Evolutionary conservation across 2,329 filamentous ascomycete genomes (phyloP), one percentile per base, ranked within the genome.

Genomic region (Cercospora sp.): DNA sequence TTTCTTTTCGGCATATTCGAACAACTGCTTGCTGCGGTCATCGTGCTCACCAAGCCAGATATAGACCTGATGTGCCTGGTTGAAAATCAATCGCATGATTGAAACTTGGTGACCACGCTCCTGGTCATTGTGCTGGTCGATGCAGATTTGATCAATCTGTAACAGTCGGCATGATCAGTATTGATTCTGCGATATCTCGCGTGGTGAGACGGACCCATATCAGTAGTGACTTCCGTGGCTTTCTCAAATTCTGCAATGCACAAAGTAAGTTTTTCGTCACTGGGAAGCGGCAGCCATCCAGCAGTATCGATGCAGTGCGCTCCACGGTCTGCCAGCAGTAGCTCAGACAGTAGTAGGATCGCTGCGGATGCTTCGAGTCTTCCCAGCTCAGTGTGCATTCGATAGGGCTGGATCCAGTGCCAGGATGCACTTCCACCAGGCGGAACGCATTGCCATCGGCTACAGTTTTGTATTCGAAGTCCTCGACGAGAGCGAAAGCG

Each of bases 11-110:
- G 75, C 75, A 67, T 73, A 75, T 16, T 72, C 70, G 61, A 71
- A 75, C 2, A 76, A 72, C 67, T 73, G 72, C 51, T 72, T 66
- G 18, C 69, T 74, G n/a, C 72, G 68, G n/a, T 69, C 64, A 42
- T 73, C 74, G 13, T 67, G 69, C n/a, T 76, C 73, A 5, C 75
- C 75, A 5, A 77, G 71, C 73, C 75, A 77, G n/a, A 73, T 68
- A 8, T 73, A 70, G 26, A 75, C 70, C 60, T 74, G 68, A 36
- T 69, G 68, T n/a, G 74, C 70, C 48, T 70, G 65, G 23, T 65
- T 70, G 72, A 77, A 80, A 42, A 80, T 78, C 3, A 76, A 61
- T 9, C 76, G 73, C 77, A 80, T 80, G 30, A 80, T 75, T 3
- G 71, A 72, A 5, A 80, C 76, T 67, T 80, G 78, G 23, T 75